Conservation (phyloP, 805 yeast species). For the Saccharomyces mikatae region DNA sequence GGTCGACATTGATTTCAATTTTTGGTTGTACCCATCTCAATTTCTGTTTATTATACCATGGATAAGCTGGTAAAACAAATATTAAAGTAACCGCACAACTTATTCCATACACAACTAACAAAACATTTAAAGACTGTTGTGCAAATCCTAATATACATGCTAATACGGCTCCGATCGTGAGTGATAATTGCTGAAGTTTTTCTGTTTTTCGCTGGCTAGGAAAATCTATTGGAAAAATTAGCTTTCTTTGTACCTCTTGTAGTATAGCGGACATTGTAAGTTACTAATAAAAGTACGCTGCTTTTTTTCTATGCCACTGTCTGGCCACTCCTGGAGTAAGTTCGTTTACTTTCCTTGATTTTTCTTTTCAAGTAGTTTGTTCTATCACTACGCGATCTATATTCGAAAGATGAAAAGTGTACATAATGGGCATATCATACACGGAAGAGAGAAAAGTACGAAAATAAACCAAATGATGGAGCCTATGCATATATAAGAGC, state of each 20-base stretch:
- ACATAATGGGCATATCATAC: neutral
- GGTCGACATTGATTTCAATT: constrained; percentile 3
- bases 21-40: constrained; percentile 38
- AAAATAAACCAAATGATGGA: neutral
- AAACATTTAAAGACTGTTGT: constrained; percentile 36
- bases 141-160: constrained; percentile 43
- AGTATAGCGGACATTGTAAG: constrained; percentile 28
- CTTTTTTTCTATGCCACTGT: neutral
- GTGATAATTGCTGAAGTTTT: constrained; percentile 8
- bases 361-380: neutral
- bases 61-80: constrained; percentile 51
- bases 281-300: neutral
- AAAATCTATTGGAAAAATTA: constrained; percentile 31
- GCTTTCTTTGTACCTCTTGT: constrained; percentile 19
- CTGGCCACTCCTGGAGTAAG: neutral
- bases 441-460: neutral
- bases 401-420: neutral
- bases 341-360: neutral
- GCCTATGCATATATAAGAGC: neutral
- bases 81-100: constrained; percentile 30
- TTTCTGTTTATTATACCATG: constrained; percentile 43
- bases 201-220: constrained; percentile 23
- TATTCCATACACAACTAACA: constrained; percentile 35
- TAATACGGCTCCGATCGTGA: constrained; percentile 24
- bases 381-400: neutral